Conservation (phyloP, 768 basidiomycete species). For the Leccinum rimulosum region DNA sequence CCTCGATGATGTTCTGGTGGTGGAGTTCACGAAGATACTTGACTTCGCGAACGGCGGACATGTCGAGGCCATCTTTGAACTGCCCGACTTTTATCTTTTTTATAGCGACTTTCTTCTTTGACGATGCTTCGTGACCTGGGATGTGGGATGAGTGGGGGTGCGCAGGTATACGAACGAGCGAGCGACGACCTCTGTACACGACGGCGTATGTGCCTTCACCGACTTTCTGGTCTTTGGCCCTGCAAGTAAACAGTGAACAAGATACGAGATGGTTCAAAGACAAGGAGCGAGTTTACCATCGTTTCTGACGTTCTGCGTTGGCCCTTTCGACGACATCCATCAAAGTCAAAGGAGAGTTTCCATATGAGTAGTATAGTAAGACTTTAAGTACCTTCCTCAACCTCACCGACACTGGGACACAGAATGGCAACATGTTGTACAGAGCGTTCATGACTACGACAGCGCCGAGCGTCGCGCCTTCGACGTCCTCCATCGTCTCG, state of each 20-base stretch:
- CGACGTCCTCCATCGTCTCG: constrained; percentile 25
- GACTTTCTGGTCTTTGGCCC: constrained; percentile 79
- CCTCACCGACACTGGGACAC: neutral
- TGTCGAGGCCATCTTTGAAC: constrained; percentile 97
- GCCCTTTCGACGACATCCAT: constrained; percentile 84
- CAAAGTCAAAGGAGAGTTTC: constrained; percentile 1
- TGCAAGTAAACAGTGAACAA: constrained; percentile 29
- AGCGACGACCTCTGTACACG: constrained; percentile 77
- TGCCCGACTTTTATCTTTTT: constrained; percentile 98
- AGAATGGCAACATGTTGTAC: constrained; percentile 28
- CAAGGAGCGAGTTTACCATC: constrained; percentile 44
- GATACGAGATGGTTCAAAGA: neutral
- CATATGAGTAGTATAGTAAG: neutral
- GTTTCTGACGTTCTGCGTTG: constrained; percentile 67
- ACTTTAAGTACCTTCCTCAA: too few species aligned
- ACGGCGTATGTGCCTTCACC: constrained; percentile 96
- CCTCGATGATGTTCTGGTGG: constrained; percentile 95
- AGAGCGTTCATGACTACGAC: constrained; percentile 22
- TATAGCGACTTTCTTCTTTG: constrained; percentile 87
- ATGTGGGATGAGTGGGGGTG: constrained; percentile 3
- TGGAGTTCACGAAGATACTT: constrained; percentile 93
- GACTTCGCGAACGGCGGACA: constrained; percentile 98
- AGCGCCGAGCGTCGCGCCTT: neutral
- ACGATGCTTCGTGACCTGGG: constrained; percentile 69
- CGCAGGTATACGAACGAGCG: neutral